A percentile compares a stretch with the other conserved stretches of the same genome.
phyloP scores from a whole-genome alignment of 495 filamentous ascomycete species.

The Penicillium antarcticum region DNA sequence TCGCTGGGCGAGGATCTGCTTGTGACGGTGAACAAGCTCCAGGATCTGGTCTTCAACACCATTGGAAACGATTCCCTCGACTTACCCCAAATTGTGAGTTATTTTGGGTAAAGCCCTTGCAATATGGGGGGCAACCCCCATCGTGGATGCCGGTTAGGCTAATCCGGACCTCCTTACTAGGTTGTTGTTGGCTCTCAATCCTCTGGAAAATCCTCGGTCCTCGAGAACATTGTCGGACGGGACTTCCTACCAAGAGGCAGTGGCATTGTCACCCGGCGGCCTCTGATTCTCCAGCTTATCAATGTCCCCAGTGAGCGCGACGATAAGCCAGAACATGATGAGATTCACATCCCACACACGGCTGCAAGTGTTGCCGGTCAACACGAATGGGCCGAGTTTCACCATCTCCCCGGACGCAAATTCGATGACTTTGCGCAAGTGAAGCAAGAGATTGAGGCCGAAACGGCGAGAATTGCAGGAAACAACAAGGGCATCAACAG shows the following conservation, averaged over 20 bases:
- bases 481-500: slow-evolving; percentile 98
- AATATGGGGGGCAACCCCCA: background rate
- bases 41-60: slow-evolving; percentile 98
- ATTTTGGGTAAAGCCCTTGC: background rate
- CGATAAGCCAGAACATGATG: slow-evolving; percentile 61
- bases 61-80: slow-evolving; percentile 98
- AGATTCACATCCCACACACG: slow-evolving; percentile 66
- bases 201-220: slow-evolving; percentile 97
- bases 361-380: slow-evolving; percentile 66
- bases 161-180: slow-evolving; percentile 41
- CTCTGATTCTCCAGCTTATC: slow-evolving; percentile 95
- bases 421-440: slow-evolving; percentile 92
- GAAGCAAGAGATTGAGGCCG: slow-evolving; percentile 95
- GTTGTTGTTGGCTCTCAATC: slow-evolving; percentile 99
- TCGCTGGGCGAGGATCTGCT: slow-evolving; percentile 88
- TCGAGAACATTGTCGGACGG: slow-evolving; percentile 97
- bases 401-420: slow-evolving; percentile 83
- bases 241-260: slow-evolving; percentile 96
- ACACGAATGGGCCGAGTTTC: slow-evolving; percentile 95
- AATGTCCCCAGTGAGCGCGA: slow-evolving; percentile 83
- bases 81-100: slow-evolving; percentile 91
- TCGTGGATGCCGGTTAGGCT: slow-evolving; percentile 5
- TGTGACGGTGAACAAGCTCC: slow-evolving; percentile 90
- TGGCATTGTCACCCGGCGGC: slow-evolving; percentile 92
- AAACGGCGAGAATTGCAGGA: slow-evolving; percentile 92